phyloP scores from a whole-genome alignment of 805 yeast species.

The Wickerhamomyces tratensis region DNA sequence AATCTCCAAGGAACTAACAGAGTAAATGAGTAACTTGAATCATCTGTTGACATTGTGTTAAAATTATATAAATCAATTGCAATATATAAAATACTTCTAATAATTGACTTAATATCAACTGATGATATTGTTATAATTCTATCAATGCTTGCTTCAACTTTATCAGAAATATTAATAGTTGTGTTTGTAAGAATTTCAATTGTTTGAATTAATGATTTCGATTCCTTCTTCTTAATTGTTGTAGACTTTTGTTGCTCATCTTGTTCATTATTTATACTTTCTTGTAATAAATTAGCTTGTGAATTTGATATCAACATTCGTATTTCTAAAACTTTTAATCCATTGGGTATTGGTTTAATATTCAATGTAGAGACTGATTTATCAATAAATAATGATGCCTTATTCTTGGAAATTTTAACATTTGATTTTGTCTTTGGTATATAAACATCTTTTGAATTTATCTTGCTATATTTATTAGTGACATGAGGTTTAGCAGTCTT shows the following conservation, averaged over 20 bases:
- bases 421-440: not conserved
- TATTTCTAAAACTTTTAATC: no score
- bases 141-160: slow-evolving; percentile 7
- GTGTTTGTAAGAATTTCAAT: slow-evolving; percentile 2
- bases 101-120: slow-evolving; percentile 1
- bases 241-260: not conserved
- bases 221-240: not conserved
- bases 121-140: slow-evolving; percentile 5
- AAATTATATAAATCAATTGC: not conserved
- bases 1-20: not conserved
- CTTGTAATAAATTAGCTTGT: slow-evolving; percentile 6
- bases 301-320: slow-evolving; percentile 4
- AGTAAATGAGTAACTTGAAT: not conserved
- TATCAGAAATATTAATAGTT: slow-evolving; percentile 1
- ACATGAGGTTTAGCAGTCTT: no score
- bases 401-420: not conserved
- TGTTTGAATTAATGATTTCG: not conserved
- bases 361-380: not conserved
- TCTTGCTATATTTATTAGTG: no score
- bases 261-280: not conserved
- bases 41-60: not conserved
- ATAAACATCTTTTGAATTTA: not conserved
- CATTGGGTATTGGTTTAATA: not conserved
- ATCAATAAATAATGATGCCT: not conserved
- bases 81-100: not conserved